phyloP scores from a whole-genome alignment of 2,329 filamentous ascomycete species.

The Parastagonospora nodorum region DNA sequence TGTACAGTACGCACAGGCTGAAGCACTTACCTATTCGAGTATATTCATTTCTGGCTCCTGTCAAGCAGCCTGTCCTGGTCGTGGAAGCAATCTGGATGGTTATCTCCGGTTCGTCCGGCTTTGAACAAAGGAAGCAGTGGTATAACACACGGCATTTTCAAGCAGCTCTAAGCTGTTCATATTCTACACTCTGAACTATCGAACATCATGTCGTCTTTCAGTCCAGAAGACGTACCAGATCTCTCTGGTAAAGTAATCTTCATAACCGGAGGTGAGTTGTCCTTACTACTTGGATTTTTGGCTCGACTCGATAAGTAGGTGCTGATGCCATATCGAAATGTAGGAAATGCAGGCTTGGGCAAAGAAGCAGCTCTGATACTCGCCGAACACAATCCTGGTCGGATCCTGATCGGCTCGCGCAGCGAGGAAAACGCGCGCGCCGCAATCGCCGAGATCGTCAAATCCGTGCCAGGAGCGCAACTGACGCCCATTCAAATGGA shows the following conservation, averaged over 20 bases:
- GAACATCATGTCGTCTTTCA: not conserved
- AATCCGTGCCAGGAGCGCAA: not conserved
- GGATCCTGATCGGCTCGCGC: not conserved
- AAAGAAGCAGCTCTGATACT: not conserved
- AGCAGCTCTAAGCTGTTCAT: not conserved
- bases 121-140: too few relatives aligned
- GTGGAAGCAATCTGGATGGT: too few relatives aligned
- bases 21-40: not conserved
- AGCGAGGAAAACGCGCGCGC: not conserved
- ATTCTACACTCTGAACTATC: not conserved
- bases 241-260: not conserved
- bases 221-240: not conserved
- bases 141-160: too few relatives aligned
- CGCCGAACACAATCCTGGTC: not conserved
- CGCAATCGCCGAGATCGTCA: not conserved
- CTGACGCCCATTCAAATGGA: slow-evolving; percentile 31
- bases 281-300: not conserved
- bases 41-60: too few relatives aligned
- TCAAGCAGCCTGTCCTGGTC: too few relatives aligned
- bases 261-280: not conserved
- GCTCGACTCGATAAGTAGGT: not conserved
- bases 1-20: not conserved
- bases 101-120: too few relatives aligned
- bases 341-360: not conserved
- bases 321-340: not conserved